Evolutionary conservation across 768 basidiomycete species (phyloP), one percentile per base, ranked within the genome.

Genomic region (Sarcomyxa edulis): DNA sequence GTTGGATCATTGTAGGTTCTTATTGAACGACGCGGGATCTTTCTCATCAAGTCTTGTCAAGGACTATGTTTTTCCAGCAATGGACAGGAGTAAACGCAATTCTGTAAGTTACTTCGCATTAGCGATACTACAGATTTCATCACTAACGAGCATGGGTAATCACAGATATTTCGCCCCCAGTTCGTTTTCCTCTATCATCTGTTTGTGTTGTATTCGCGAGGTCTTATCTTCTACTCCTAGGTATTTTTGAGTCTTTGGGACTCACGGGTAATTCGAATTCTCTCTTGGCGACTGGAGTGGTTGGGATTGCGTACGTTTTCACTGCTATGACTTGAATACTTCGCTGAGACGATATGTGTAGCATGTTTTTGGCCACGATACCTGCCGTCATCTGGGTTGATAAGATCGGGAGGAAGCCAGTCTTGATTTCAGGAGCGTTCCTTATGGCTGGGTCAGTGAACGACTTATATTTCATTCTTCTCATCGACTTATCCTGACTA

Each of bases 301-400:
- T 88, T 37, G 86, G 86, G 28, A 77, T 88, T 49, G 82, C 75
- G 80, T 84, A 66, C 42, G 75, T 65, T 12, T 21, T 18, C 10
- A 15, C 11, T 12, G 8, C 35, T 7, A 24, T 36, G 27, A 18
- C 16, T 22, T 25, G 11, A 19, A 40, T 5, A 18, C 23, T 30
- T 21, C 5, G 27, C n/a, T 25, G 33, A 14, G n/a, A 26, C 30
- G 7, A 24, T n/a, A 15, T 36, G 5, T 21, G 22, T 40, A 81
- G 78, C 32, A 82, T 83, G 77, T 86, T 78, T 58, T 56, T 84
- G 41, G 78, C 84, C 3, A 87, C 85, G 0, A 82, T 89, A 43
- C 86, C 86, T 3, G 84, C 86, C 2, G 84, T 88, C 14, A 66
- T 89, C n/a, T 88, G 78, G 67, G 73, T 90, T 22, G 86, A 89